phyloP scores from a whole-genome alignment of 1,284 basidiomycete genomes.

The Microbotryum silenes-acaulis region DNA sequence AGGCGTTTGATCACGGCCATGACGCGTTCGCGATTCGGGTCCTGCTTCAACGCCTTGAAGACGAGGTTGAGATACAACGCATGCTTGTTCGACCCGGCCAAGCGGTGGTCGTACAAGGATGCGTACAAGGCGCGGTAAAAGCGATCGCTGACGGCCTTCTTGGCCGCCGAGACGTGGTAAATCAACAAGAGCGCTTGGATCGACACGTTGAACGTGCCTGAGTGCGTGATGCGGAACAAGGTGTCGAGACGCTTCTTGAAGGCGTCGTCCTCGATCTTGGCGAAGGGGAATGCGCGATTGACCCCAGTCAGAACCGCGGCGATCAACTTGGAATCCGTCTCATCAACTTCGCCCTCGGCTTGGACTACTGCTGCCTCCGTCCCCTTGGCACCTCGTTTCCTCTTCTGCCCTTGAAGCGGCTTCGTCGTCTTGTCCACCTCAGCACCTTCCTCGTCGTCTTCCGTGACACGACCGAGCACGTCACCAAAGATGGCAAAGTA shows the following conservation, averaged over 20 bases:
- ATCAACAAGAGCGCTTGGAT: slow-evolving; percentile 91
- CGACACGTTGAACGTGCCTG: slow-evolving; percentile 83
- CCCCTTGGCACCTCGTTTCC: slow-evolving; percentile 33
- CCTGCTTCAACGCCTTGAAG: slow-evolving; percentile 84
- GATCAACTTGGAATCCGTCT: slow-evolving; percentile 72
- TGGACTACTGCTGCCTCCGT: slow-evolving; percentile 41
- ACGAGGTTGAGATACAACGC: slow-evolving; percentile 95
- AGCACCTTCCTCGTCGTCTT: slow-evolving; percentile 38
- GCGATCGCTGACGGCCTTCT: slow-evolving; percentile 58
- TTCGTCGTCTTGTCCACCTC: slow-evolving; percentile 32
- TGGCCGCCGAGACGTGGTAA: slow-evolving; percentile 59
- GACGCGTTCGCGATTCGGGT: slow-evolving; percentile 57
- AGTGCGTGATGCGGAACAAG: slow-evolving; percentile 90
- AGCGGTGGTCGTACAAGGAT: slow-evolving; percentile 73
- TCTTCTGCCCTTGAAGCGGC: slow-evolving; percentile 16
- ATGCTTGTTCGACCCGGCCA: slow-evolving; percentile 81
- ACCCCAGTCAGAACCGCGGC: slow-evolving; percentile 90
- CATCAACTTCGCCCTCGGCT: slow-evolving; percentile 53
- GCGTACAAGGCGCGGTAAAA: slow-evolving; percentile 90
- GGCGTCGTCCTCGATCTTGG: slow-evolving; percentile 57
- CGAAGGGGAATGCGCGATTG: slow-evolving; percentile 90
- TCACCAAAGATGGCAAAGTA: slow-evolving; percentile 96
- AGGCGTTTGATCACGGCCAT: slow-evolving; percentile 81
- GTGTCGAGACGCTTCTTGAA: slow-evolving; percentile 86
- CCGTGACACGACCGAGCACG: slow-evolving; percentile 55